phyloP scores from a whole-genome alignment of 106 monocot genomes.

The Posidonia australis region DNA sequence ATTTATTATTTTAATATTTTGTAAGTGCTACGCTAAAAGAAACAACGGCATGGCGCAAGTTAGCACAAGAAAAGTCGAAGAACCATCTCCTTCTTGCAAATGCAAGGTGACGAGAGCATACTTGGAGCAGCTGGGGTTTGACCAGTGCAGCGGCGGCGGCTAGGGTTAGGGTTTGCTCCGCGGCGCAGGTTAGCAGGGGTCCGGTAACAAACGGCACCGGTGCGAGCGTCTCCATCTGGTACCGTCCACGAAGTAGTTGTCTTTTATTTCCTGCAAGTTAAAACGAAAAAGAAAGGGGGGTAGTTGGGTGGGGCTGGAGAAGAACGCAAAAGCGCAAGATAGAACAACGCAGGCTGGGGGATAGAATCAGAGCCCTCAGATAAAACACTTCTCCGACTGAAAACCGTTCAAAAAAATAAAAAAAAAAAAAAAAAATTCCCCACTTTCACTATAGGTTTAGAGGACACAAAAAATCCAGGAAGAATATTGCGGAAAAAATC shows the following conservation, averaged over 20 bases:
- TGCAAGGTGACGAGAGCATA: neutral
- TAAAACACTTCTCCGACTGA: neutral
- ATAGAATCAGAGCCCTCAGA: neutral
- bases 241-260: neutral
- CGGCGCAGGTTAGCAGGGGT: neutral
- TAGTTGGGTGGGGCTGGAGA: neutral
- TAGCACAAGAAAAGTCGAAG: neutral
- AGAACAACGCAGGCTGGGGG: too few relatives aligned
- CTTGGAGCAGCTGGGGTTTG: neutral
- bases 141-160: neutral
- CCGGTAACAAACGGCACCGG: conserved; percentile 1
- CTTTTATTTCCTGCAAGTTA: too few relatives aligned
- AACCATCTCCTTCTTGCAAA: too few relatives aligned
- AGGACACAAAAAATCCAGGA: too few relatives aligned
- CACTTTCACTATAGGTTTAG: too few relatives aligned
- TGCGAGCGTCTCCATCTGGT: conserved; percentile 1
- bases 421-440: neutral
- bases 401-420: neutral
- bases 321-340: too few relatives aligned
- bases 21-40: too few relatives aligned
- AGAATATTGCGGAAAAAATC: neutral
- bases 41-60: neutral
- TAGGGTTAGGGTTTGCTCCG: neutral
- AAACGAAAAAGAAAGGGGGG: neutral
- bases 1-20: too few relatives aligned